These are phyloP conservation scores for Arabidopsis lyrata DNA, from an alignment of 441 rosid species.

Conservation along the genomic window DNA sequence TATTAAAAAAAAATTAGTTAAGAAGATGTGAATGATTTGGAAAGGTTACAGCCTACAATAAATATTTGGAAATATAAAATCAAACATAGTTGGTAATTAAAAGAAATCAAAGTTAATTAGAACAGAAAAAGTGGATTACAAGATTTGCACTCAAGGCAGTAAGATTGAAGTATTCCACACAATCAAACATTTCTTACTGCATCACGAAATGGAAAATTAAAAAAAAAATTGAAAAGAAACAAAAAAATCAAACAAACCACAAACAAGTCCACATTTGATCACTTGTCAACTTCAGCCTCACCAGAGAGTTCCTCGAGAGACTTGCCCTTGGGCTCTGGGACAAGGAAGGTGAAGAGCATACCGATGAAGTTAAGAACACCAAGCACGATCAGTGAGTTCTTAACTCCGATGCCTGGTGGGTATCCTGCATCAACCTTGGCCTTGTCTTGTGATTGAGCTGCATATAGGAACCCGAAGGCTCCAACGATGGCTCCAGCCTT, in stretches of 20 bases:
- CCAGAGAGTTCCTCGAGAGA: conserved; percentile 68
- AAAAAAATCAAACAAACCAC: neutral
- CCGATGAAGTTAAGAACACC: conserved; percentile 52
- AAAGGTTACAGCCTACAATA: too few relatives aligned
- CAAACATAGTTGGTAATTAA: too few relatives aligned
- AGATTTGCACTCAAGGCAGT: conserved; percentile 15
- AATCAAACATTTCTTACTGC: neutral
- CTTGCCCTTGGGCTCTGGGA: conserved; percentile 61
- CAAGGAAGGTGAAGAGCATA: conserved; percentile 55
- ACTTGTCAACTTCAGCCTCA: conserved; percentile 49
- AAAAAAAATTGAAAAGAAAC: neutral
- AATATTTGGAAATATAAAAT: too few relatives aligned
- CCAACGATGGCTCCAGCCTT: conserved; percentile 68
- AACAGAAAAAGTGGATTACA: conserved; percentile 35
- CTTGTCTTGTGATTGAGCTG: conserved; percentile 46
- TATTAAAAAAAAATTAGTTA: too few relatives aligned
- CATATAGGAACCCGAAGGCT: conserved; percentile 62
- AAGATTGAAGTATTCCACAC: conserved; percentile 24
- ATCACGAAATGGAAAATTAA: neutral
- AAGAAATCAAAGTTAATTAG: too few relatives aligned
- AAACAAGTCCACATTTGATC: conserved; percentile 19
- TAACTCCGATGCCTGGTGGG: conserved; percentile 55
- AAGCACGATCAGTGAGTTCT: conserved; percentile 51
- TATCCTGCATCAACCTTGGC: conserved; percentile 52
- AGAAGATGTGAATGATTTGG: too few relatives aligned